phyloP scores from a whole-genome alignment of 2,329 filamentous ascomycete genomes.

The Verticillium tricorpus region DNA sequence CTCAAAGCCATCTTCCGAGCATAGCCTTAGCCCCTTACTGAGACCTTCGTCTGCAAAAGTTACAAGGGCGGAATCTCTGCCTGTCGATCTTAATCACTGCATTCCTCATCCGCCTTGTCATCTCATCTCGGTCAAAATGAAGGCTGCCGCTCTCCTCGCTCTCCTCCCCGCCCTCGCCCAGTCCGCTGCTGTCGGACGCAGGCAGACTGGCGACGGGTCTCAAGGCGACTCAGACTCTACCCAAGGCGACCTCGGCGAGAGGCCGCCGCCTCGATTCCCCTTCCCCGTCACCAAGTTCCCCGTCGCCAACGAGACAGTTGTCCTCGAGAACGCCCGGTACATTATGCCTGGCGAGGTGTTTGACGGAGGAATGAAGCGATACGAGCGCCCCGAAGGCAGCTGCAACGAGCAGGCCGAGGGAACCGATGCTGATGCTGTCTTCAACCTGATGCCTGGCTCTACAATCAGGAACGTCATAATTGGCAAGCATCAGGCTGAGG shows the following conservation, averaged over 20 bases:
- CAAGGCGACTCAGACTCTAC: conserved; percentile 14
- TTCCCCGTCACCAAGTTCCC: conserved; percentile 24
- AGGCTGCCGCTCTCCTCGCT: conserved; percentile 14
- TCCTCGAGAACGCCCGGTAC: conserved; percentile 22
- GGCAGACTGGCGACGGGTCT: conserved; percentile 18
- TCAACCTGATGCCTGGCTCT: conserved; percentile 28
- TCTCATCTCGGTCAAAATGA: conserved; percentile 14
- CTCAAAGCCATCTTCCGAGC: background rate
- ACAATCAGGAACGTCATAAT: conserved; percentile 34
- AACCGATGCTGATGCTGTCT: conserved; percentile 32
- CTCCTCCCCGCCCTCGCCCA: conserved; percentile 15
- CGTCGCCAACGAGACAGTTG: conserved; percentile 21
- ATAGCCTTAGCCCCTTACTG: background rate
- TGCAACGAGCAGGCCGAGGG: conserved; percentile 42
- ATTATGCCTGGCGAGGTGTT: conserved; percentile 24
- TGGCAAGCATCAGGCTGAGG: conserved; percentile 28
- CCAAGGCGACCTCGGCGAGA: conserved; percentile 19
- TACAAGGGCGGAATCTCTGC: background rate
- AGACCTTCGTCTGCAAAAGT: background rate
- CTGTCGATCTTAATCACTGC: background rate
- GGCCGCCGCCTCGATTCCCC: conserved; percentile 22
- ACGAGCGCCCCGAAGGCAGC: conserved; percentile 31
- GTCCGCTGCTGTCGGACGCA: conserved; percentile 5
- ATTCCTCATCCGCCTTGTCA: background rate
- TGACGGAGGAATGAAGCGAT: conserved; percentile 30